Conservation (phyloP, 371 early-diverging fungal species). For the Zychaea mexicana region DNA sequence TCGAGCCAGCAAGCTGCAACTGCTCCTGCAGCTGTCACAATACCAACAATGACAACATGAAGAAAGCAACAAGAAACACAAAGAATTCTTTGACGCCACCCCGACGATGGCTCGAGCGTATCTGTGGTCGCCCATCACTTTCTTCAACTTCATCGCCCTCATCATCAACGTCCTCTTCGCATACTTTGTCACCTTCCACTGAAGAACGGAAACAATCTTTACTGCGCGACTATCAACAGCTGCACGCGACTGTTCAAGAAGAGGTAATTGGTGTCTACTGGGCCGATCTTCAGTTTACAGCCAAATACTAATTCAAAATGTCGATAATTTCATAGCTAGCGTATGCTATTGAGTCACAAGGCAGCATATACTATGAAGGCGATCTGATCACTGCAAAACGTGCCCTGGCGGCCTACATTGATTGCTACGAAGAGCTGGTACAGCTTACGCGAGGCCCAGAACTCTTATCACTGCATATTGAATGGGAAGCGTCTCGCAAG, state of each 20-base stretch:
- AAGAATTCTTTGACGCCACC: slow-evolving; percentile 1
- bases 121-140: slow-evolving; percentile 3
- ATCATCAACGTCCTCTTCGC: background rate
- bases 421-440: slow-evolving; percentile 20
- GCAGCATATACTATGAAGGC: slow-evolving; percentile 25
- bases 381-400: slow-evolving; percentile 21
- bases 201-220: background rate
- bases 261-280: too few species aligned
- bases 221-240: slow-evolving; percentile 1
- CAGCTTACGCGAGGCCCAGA: slow-evolving; percentile 15
- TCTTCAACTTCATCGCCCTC: background rate
- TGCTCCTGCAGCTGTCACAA: background rate
- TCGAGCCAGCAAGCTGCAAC: background rate
- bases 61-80: background rate
- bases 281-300: too few species aligned
- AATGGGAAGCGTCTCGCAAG: slow-evolving; percentile 22
- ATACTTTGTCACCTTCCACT: background rate
- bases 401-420: slow-evolving; percentile 14
- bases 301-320: background rate
- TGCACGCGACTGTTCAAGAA: slow-evolving; percentile 5
- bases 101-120: slow-evolving; percentile 9
- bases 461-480: slow-evolving; percentile 19
- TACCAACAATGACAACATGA: background rate
- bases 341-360: slow-evolving; percentile 28
- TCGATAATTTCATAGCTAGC: slow-evolving; percentile 14